Percentiles rank a stretch among this genome's conserved stretches.
phyloP scores from a whole-genome alignment of 176 grass and related monocot species.

The Bonia amplexicaulis region DNA sequence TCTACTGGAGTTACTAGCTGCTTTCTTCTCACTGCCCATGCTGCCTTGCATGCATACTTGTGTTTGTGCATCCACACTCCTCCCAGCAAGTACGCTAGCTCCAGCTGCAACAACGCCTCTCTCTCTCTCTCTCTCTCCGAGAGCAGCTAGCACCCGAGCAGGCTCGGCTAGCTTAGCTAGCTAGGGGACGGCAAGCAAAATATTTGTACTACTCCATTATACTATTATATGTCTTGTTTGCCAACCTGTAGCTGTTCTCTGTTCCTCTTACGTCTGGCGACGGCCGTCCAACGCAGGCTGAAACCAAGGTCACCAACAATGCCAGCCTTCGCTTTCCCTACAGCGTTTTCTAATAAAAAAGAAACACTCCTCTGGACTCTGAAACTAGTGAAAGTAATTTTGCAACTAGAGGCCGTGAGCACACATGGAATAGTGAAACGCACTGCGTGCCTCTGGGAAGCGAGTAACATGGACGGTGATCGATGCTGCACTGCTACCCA shows the following conservation, averaged over 20 bases:
- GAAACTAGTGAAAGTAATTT: neutral
- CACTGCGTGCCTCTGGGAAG: neutral
- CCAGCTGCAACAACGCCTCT: neutral
- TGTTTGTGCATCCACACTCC: neutral
- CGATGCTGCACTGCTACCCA: neutral
- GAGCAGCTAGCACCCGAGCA: neutral
- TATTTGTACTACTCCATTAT: neutral
- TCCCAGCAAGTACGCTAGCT: neutral
- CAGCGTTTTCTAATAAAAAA: neutral
- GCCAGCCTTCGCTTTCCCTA: neutral
- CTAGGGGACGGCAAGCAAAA: slow-evolving; percentile 39
- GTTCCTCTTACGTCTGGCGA: neutral
- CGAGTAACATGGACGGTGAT: neutral
- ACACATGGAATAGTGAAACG: neutral
- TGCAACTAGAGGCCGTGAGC: neutral
- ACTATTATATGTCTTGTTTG: neutral
- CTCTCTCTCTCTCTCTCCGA: neutral
- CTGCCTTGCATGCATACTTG: neutral
- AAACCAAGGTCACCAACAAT: too few relatives aligned
- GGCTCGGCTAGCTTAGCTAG: neutral
- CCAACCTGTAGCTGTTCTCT: neutral
- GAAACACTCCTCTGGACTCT: neutral
- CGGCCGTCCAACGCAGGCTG: slow-evolving; percentile 37
- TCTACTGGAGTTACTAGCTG: neutral
- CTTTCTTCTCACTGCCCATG: neutral